Evolutionary conservation across 768 basidiomycete genomes (phyloP).

Genomic region (Rhodocollybia butyracea): DNA sequence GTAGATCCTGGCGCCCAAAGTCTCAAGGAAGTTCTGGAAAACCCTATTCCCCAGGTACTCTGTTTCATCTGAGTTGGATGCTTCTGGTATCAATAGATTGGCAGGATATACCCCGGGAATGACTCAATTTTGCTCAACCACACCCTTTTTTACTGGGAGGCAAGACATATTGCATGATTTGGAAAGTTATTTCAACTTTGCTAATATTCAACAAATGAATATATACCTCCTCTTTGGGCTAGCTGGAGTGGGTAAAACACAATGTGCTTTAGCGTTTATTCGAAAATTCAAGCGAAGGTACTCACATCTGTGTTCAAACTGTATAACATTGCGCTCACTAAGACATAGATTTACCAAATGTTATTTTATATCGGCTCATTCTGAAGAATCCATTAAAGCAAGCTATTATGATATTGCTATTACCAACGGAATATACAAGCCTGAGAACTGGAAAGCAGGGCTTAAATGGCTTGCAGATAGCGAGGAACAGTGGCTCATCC

Average conservation of each 20-base stretch:
- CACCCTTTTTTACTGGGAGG: not conserved
- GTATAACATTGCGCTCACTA: not conserved
- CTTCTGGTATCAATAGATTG: too few relatives aligned
- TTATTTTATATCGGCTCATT: not conserved
- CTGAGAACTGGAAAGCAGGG: not conserved
- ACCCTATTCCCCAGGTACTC: too few relatives aligned
- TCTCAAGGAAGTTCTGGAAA: too few relatives aligned
- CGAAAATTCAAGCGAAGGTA: not conserved
- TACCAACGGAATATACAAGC: not conserved
- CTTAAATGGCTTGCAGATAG: not conserved
- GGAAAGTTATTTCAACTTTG: not conserved
- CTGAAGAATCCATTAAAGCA: not conserved
- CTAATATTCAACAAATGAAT: not conserved
- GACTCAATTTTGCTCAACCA: not conserved
- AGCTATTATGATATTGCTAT: slow-evolving; percentile 1
- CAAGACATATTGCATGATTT: not conserved
- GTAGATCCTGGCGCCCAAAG: too few relatives aligned
- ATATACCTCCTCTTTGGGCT: not conserved
- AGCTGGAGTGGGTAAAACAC: slow-evolving; percentile 5
- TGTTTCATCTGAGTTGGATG: too few relatives aligned
- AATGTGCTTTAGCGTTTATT: not conserved
- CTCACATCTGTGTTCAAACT: not conserved
- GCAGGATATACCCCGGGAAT: not conserved
- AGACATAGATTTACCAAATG: not conserved
- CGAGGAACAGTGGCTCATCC: slow-evolving; percentile 9